phyloP scores from a whole-genome alignment of 805 yeast genomes.

The Lachancea cidri region DNA sequence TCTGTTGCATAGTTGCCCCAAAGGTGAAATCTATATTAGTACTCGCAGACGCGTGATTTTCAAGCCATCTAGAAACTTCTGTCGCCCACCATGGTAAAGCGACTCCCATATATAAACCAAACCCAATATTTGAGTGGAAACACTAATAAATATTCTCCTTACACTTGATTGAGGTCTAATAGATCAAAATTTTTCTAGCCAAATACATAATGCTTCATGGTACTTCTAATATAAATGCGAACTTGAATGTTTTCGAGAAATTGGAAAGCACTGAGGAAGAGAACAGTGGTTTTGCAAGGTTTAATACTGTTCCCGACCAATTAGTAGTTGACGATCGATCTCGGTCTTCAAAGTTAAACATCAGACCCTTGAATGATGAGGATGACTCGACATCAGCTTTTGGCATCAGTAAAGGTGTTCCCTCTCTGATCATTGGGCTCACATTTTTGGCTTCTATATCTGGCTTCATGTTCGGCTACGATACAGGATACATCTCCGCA shows the following conservation, averaged over 20 bases:
- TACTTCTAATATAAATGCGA: not conserved
- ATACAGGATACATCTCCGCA: conserved; percentile 94
- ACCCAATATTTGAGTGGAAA: too few relatives aligned
- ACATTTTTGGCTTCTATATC: conserved; percentile 81
- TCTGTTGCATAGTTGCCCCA: not conserved
- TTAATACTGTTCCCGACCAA: not conserved
- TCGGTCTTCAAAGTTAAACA: conserved; percentile 16
- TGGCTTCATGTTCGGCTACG: conserved; percentile 96
- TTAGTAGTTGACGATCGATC: not conserved
- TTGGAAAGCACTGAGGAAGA: not conserved
- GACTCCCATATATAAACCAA: too few relatives aligned
- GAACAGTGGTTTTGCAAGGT: not conserved
- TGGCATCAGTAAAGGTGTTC: conserved; percentile 47
- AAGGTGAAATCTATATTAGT: not conserved
- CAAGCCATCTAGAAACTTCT: not conserved
- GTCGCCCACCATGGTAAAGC: not conserved
- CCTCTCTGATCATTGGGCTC: conserved; percentile 57
- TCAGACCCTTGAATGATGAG: conserved; percentile 40
- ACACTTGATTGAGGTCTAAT: not conserved
- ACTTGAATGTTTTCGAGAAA: not conserved
- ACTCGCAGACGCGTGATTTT: not conserved
- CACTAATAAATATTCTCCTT: too few relatives aligned
- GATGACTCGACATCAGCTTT: conserved; percentile 43
- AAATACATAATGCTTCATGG: not conserved
- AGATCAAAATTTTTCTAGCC: not conserved